Evolutionary conservation across 352 stramenopile species (phyloP), one percentile per base, ranked within the genome.

Genomic region (Globisporangium megalacanthum): DNA sequence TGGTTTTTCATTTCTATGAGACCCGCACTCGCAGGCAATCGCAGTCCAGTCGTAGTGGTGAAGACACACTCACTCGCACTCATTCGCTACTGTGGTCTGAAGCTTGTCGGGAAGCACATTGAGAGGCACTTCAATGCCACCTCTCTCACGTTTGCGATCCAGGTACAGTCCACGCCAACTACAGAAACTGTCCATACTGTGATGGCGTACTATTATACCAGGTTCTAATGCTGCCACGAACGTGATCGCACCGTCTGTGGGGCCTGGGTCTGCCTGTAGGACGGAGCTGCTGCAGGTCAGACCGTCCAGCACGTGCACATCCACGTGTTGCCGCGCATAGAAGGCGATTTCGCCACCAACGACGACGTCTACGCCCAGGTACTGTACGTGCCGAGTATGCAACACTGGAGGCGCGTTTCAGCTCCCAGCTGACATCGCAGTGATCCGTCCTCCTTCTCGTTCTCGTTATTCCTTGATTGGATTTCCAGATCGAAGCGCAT

Each of bases 361-460:
- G 93, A 98, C 65, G 81, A 97, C 54, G 72, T 98, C 25, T 98
- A 98, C 69, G 80, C 93, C 25, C 70, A 89, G 70, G 78, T 98
- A 68, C 47, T n/a, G n/a, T n/a, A n/a, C n/a, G n/a, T n/a, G n/a
- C n/a, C n/a, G n/a, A n/a, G n/a, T n/a, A n/a, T n/a, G n/a, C n/a
- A n/a, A n/a, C n/a, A n/a, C n/a, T n/a, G n/a, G n/a, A n/a, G n/a
- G n/a, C n/a, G n/a, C n/a, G n/a, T n/a, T 37, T 8, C 33, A 8
- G 8, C 33, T 37, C 8, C 33, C 8, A 8, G 33, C 33, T 37
- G 33, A 37, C 8, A 37, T 37, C 33, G 33, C 33, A 37, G 8
- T 37, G 33, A n/a, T n/a, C n/a, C n/a, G n/a, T n/a, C n/a, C n/a
- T 37, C 33, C 33, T 8, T 37, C 33, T 37, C 33, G 33, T 37